phyloP scores from a whole-genome alignment of 169 alveolate species.

The Plasmodium gaboni region DNA sequence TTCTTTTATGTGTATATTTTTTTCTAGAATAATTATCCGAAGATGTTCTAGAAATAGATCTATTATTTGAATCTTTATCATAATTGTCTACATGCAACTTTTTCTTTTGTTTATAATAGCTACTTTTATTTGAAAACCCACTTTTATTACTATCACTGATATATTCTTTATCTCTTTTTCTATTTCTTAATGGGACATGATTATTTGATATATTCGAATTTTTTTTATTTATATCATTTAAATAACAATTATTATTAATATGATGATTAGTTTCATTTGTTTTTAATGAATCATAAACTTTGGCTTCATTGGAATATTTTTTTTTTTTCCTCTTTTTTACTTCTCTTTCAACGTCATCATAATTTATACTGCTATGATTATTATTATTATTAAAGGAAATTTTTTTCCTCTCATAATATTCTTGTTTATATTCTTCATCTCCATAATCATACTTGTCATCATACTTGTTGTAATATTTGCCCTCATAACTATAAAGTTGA shows the following conservation, averaged over 20 bases:
- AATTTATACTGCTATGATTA: not conserved
- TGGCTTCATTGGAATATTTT: not conserved
- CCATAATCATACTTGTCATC: too few relatives aligned
- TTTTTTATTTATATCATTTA: conserved; percentile 8
- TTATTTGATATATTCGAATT: not conserved
- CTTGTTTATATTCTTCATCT: too few relatives aligned
- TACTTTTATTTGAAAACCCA: not conserved
- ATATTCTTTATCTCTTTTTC: conserved; percentile 20
- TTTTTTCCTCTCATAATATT: not conserved
- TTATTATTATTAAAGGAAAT: not conserved
- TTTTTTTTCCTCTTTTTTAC: not conserved
- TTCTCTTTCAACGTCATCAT: not conserved
- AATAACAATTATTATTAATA: not conserved
- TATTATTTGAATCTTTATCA: conserved; percentile 20
- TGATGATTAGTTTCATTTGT: conserved; percentile 8
- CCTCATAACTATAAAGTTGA: not conserved
- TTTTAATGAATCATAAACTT: conserved; percentile 11
- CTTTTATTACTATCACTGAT: not conserved
- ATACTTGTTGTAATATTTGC: too few relatives aligned
- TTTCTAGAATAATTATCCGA: conserved; percentile 8
- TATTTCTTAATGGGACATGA: conserved; percentile 4
- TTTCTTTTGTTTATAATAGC: conserved; percentile 17
- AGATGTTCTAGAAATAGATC: conserved; percentile 8
- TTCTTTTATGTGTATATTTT: conserved; percentile 32
- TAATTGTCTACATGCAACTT: conserved; percentile 11